A percentile compares a stretch with the other conserved stretches of the same genome.
These are phyloP conservation scores for Syncephalis fuscata DNA, from an alignment of 371 early-diverging fungal genomes.

Conservation along the genomic window DNA sequence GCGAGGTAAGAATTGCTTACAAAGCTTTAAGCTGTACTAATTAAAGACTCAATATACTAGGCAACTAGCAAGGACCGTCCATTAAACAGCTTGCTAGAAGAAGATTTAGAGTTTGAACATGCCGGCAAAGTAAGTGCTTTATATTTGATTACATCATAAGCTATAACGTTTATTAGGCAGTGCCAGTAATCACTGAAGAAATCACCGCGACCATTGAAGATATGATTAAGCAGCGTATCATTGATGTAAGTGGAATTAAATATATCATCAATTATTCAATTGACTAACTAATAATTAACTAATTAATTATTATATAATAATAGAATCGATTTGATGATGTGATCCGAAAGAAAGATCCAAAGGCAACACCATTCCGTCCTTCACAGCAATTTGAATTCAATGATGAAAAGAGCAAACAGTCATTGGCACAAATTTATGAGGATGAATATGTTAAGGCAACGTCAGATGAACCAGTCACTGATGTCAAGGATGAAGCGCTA, in stretches of 20 bases:
- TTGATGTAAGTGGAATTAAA: constrained; percentile 24
- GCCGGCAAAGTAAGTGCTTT: constrained; percentile 35
- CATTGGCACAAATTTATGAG: constrained; percentile 85
- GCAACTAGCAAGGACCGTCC: constrained; percentile 56
- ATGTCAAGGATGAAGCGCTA: constrained; percentile 53
- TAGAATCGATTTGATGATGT: constrained; percentile 69
- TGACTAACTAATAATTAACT: too few species aligned
- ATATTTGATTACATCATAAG: neutral
- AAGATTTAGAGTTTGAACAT: constrained; percentile 84
- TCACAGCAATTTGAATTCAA: constrained; percentile 60
- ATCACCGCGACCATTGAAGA: constrained; percentile 77
- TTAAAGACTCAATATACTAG: neutral
- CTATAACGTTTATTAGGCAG: constrained; percentile 34
- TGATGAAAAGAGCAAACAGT: constrained; percentile 68
- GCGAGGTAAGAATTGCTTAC: constrained; percentile 38
- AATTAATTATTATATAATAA: too few species aligned
- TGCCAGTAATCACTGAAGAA: constrained; percentile 89
- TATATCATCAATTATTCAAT: too few species aligned
- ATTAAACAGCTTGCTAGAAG: constrained; percentile 81
- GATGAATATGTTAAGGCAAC: constrained; percentile 61
- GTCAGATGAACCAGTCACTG: constrained; percentile 22
- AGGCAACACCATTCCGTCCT: constrained; percentile 54
- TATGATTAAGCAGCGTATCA: constrained; percentile 80
- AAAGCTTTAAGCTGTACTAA: too few species aligned
- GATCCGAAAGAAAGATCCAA: constrained; percentile 60